Base-by-base conservation (phyloP, 306 rosid species). In the Astragalus membranaceus region DNA sequence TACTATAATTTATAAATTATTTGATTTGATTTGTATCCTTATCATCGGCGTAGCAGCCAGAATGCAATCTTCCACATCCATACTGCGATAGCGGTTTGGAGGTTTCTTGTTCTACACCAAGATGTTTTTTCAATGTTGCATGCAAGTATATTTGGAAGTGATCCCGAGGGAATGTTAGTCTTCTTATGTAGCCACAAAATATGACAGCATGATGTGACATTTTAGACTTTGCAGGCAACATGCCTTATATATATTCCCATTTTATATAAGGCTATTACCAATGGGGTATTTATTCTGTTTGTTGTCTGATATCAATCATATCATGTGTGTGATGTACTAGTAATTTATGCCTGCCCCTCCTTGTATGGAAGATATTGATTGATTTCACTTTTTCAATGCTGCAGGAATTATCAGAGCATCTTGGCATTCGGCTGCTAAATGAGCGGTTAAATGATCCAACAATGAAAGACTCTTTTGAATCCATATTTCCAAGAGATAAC, bases 381-480 rank as follows among this genome's bases (percentile, higher is more conserved):
- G 75, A 81, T 74, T 69, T 78, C 37, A 60, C 53, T 75, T 81
- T 20, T 56, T 29, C 67, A 9, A 72, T 81, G 78, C 43, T 80
- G 78, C 87, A 90, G 98, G 98, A 92, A 81, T 61, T 92, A 71
- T 92, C 95, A 0, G 98, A 92, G 77, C 97, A 87, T 84, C 85
- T 87, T 65, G 94, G 94, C 49, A 87, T 92, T 44, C 79, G 87
- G 54, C 35, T 85, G 46, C 78, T 92, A 32, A 92, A 87, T 48
- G 96, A 92, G 83, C 82, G 90, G 61, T 77, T 91, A 37, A 76
- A 69, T 1, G 89, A 91, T 32, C 79, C 88, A 3, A 72, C 85
- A 4, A 78, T 89, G 96, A 89, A 83, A 73, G 96, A 85, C 5
- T 84, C 89, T 0, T 87, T 79, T 15, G 97, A 92, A 52, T 87